phyloP scores from a whole-genome alignment of 352 stramenopile species.

The Bremia lactucae region DNA sequence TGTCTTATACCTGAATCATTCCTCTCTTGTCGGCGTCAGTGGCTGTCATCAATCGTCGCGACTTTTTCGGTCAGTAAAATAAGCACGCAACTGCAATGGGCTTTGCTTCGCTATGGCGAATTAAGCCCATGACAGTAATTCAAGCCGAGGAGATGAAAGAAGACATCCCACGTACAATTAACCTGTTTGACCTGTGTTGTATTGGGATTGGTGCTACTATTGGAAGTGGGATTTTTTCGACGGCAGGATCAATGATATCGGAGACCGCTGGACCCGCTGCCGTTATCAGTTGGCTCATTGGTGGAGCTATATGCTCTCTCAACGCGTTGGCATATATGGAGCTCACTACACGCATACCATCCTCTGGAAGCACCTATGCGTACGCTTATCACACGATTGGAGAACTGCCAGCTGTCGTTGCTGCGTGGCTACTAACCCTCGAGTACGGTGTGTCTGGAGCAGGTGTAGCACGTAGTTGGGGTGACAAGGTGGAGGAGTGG shows the following conservation, averaged over 20 bases:
- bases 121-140: constrained; percentile 69
- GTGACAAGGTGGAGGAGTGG: constrained; percentile 79
- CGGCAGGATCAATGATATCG: constrained; percentile 68
- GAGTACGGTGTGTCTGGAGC: constrained; percentile 87
- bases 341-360: constrained; percentile 78
- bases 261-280: constrained; percentile 63
- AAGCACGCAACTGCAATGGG: too few relatives aligned
- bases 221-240: constrained; percentile 87
- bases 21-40: too few relatives aligned
- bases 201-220: constrained; percentile 89
- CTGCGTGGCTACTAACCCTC: constrained; percentile 81
- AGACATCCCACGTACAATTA: constrained; percentile 56
- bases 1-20: too few relatives aligned
- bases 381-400: constrained; percentile 90
- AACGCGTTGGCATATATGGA: constrained; percentile 88
- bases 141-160: constrained; percentile 58
- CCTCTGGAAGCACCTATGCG: constrained; percentile 85
- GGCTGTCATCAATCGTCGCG: too few relatives aligned
- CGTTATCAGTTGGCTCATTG: constrained; percentile 73
- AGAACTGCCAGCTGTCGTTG: constrained; percentile 86
- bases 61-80: too few relatives aligned
- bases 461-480: constrained; percentile 89
- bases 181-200: constrained; percentile 83
- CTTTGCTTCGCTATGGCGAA: too few relatives aligned
- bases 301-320: constrained; percentile 65